Percentiles rank a stretch among this genome's conserved stretches.
Conservation (phyloP, 164 flowering plant genomes). For the Nymphaea thermarum region DNA sequence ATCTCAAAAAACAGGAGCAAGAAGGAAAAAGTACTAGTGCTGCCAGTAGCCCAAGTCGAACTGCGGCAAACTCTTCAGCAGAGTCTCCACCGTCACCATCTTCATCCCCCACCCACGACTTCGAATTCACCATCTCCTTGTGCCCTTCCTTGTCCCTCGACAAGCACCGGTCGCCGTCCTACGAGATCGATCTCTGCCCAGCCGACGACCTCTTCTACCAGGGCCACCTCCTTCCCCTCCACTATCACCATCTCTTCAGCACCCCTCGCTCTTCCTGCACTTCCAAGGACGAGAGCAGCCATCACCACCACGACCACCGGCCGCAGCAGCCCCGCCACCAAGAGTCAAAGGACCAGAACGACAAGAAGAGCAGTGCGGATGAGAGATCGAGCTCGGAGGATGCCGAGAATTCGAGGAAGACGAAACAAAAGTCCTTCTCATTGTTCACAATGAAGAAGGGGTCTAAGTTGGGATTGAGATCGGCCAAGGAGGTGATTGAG, state of each 20-base stretch:
- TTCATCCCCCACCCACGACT: constrained; percentile 87
- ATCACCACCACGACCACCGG: not conserved
- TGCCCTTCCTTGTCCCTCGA: not conserved
- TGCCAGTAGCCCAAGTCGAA: not conserved
- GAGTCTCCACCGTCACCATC: constrained; percentile 35
- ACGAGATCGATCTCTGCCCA: constrained; percentile 63
- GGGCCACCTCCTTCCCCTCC: constrained; percentile 90
- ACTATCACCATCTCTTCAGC: constrained; percentile 51
- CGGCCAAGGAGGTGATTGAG: constrained; percentile 31
- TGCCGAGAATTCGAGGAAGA: not conserved
- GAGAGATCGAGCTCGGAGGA: not conserved
- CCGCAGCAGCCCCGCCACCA: not conserved
- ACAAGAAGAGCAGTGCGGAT: not conserved
- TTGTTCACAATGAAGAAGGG: constrained; percentile 24
- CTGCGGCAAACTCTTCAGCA: not conserved
- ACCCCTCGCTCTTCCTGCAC: constrained; percentile 68
- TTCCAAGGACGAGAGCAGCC: constrained; percentile 27
- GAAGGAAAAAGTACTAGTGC: not conserved
- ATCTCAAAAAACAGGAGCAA: not conserved
- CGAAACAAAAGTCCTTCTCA: constrained; percentile 42
- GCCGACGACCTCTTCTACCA: constrained; percentile 94
- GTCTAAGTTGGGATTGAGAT: constrained; percentile 32
- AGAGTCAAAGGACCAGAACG: not conserved
- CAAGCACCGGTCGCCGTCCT: constrained; percentile 11
- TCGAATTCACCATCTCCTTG: constrained; percentile 59